A percentile compares a stretch with the other conserved stretches of the same genome.
phyloP scores from a whole-genome alignment of 805 yeast genomes.

The Candida ficus region DNA sequence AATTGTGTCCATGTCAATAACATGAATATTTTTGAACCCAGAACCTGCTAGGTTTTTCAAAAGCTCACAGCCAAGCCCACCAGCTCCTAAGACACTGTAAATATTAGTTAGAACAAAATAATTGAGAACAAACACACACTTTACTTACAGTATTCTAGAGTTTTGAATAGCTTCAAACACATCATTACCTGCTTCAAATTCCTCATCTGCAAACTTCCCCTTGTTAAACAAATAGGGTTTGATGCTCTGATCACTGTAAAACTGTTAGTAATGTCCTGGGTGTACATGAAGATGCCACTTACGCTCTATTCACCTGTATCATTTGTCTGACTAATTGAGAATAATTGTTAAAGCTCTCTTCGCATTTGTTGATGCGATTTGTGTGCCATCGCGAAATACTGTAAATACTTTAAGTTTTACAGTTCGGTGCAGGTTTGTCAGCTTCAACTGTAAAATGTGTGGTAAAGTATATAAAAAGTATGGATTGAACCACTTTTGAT shows the following conservation, averaged over 20 bases:
- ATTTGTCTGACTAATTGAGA: too few relatives aligned
- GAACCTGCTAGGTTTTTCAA: constrained; percentile 71
- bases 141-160: constrained; percentile 30
- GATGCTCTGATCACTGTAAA: constrained; percentile 15
- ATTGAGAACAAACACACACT: too few relatives aligned
- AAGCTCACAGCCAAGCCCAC: constrained; percentile 92
- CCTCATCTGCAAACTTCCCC: constrained; percentile 33
- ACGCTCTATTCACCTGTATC: constrained; percentile 10
- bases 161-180: constrained; percentile 21
- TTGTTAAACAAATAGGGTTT: constrained; percentile 20
- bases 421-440: too few relatives aligned
- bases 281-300: too few relatives aligned
- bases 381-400: not conserved
- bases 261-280: not conserved
- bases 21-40: constrained; percentile 73
- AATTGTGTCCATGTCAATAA: constrained; percentile 89
- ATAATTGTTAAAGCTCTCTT: not conserved
- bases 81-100: constrained; percentile 72
- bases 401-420: too few relatives aligned
- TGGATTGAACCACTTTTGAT: too few relatives aligned
- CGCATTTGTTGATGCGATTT: not conserved
- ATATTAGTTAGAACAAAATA: not conserved
- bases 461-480: too few relatives aligned
- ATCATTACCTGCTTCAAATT: constrained; percentile 28
- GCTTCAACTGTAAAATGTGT: too few relatives aligned